These are phyloP conservation scores for Ogataea angusta DNA, from an alignment of 805 yeast species.

Conservation along the genomic window DNA sequence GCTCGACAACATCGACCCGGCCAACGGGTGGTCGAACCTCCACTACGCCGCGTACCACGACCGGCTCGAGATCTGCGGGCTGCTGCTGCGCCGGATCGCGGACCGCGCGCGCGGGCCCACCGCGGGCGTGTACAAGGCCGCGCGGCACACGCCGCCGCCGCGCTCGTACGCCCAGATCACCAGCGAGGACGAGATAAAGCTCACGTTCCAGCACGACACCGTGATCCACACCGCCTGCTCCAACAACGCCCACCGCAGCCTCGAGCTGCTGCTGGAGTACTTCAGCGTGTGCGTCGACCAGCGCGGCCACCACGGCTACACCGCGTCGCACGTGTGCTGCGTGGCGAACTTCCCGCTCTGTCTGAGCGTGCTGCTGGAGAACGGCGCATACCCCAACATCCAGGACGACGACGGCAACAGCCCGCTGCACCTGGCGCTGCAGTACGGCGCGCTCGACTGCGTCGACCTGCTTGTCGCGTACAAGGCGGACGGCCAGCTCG, in stretches of 20 bases:
- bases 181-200: constrained; percentile 33
- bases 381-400: constrained; percentile 73
- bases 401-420: constrained; percentile 77
- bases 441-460: constrained; percentile 60
- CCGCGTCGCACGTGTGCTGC: constrained; percentile 71
- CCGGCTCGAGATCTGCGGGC: constrained; percentile 50
- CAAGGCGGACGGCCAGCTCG: constrained; percentile 44
- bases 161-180: constrained; percentile 29
- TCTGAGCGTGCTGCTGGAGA: constrained; percentile 58
- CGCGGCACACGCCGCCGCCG: neutral
- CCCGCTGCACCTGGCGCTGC: constrained; percentile 79
- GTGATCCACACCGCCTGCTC: constrained; percentile 68
- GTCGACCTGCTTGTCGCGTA: constrained; percentile 49
- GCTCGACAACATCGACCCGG: constrained; percentile 63
- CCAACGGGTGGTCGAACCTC: constrained; percentile 77
- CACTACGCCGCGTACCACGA: constrained; percentile 81
- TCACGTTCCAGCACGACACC: constrained; percentile 55
- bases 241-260: constrained; percentile 55
- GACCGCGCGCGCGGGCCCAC: constrained; percentile 14
- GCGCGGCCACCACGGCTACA: constrained; percentile 45
- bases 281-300: constrained; percentile 47
- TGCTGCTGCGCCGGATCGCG: constrained; percentile 21
- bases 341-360: constrained; percentile 59
- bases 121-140: constrained; percentile 10
- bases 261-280: constrained; percentile 69